Evolutionary conservation across 2,329 filamentous ascomycete genomes (phyloP).

Genomic region (Plenodomus lindquistii): DNA sequence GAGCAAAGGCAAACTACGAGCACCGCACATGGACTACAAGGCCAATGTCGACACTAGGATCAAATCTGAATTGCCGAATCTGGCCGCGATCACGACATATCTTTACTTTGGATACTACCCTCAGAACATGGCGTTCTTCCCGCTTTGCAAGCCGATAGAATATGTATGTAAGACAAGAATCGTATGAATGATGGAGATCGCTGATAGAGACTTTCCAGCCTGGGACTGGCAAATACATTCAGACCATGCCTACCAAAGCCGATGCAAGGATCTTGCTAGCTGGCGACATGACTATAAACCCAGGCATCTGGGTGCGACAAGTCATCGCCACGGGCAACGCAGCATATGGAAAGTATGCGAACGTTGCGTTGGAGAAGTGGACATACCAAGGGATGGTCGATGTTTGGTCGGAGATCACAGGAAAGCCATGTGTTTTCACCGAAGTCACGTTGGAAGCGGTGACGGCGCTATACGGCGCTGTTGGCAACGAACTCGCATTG

Average conservation of each 20-base stretch:
- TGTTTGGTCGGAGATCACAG: constrained; percentile 28
- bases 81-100: constrained; percentile 34
- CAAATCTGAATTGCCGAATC: constrained; percentile 34
- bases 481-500: constrained; percentile 23
- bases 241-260: constrained; percentile 28
- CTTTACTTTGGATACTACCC: constrained; percentile 37
- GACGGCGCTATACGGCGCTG: constrained; percentile 20
- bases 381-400: constrained; percentile 27
- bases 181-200: not conserved
- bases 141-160: constrained; percentile 27
- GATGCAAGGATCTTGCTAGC: constrained; percentile 28
- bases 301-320: constrained; percentile 31
- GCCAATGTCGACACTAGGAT: constrained; percentile 48
- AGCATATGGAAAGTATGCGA: constrained; percentile 26
- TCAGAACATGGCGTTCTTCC: constrained; percentile 35
- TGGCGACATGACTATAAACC: constrained; percentile 27
- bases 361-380: constrained; percentile 26
- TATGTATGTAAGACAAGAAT: constrained; percentile 12
- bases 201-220: constrained; percentile 6
- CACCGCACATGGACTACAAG: constrained; percentile 53
- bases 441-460: constrained; percentile 11
- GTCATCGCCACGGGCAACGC: constrained; percentile 16
- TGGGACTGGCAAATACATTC: constrained; percentile 24
- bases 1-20: constrained; percentile 36
- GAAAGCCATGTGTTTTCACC: constrained; percentile 26